phyloP scores from a whole-genome alignment of 1,139 yeast species.

The Blastobotrys ciferrii region DNA sequence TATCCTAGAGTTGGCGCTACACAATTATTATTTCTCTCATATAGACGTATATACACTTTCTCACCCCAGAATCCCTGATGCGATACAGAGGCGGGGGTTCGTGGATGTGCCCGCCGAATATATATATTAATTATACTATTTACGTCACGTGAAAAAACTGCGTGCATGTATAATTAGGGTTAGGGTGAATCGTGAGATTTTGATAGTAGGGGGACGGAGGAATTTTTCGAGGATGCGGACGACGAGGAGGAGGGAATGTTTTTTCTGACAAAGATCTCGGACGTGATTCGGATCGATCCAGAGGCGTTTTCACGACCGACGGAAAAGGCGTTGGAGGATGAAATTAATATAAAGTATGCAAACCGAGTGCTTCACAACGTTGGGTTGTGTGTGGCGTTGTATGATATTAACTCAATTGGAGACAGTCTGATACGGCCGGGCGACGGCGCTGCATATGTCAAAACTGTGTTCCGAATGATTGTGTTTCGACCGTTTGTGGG shows the following conservation, averaged over 20 bases:
- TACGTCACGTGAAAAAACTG: too few species aligned
- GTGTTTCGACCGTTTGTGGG: slow-evolving; percentile 95
- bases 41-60: too few species aligned
- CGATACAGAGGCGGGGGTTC: too few species aligned
- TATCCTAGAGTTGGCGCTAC: too few species aligned
- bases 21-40: too few species aligned
- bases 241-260: slow-evolving; percentile 53
- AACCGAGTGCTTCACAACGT: slow-evolving; percentile 74
- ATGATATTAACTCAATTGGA: slow-evolving; percentile 75
- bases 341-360: slow-evolving; percentile 78
- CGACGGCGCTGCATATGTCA: slow-evolving; percentile 88
- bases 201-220: too few species aligned
- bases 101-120: too few species aligned
- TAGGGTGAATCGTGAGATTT: too few species aligned
- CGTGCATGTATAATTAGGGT: too few species aligned
- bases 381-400: slow-evolving; percentile 80
- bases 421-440: slow-evolving; percentile 93
- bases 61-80: too few species aligned
- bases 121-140: too few species aligned
- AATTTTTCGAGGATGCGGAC: too few species aligned
- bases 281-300: slow-evolving; percentile 85
- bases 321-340: slow-evolving; percentile 69
- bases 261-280: slow-evolving; percentile 73
- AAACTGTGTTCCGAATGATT: slow-evolving; percentile 64
- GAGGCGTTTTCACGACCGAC: slow-evolving; percentile 73